These are phyloP conservation scores for Pleurostoma richardsiae DNA, from an alignment of 2,329 filamentous ascomycete genomes.

Conservation along the genomic window DNA sequence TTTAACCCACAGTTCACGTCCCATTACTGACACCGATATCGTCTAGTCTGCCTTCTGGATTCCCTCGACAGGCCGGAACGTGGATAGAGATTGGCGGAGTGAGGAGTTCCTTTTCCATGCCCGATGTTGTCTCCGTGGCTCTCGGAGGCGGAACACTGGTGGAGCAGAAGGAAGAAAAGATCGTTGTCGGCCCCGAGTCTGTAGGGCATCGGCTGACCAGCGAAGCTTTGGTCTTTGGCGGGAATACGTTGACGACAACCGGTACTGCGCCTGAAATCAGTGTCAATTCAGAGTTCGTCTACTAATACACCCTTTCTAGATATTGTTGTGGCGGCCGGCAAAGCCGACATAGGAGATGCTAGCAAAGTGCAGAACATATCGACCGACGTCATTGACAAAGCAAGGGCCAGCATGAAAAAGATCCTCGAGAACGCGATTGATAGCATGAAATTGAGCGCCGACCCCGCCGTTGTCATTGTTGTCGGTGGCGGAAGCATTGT, in stretches of 20 bases:
- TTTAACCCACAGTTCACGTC: not conserved
- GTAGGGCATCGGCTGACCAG: slow-evolving; percentile 41
- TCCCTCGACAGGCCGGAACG: slow-evolving; percentile 57
- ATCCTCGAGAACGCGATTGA: slow-evolving; percentile 54
- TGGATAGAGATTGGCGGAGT: slow-evolving; percentile 60
- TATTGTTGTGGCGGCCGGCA: slow-evolving; percentile 29
- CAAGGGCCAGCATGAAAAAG: slow-evolving; percentile 33
- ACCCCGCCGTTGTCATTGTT: slow-evolving; percentile 52
- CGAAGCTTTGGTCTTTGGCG: slow-evolving; percentile 42
- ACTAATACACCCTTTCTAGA: slow-evolving; percentile 35
- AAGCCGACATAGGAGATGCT: slow-evolving; percentile 25
- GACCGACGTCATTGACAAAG: slow-evolving; percentile 26
- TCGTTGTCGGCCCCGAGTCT: slow-evolving; percentile 43
- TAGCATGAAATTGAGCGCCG: slow-evolving; percentile 57
- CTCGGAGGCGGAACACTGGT: slow-evolving; percentile 43
- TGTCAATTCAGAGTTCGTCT: slow-evolving; percentile 31
- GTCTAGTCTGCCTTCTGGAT: slow-evolving; percentile 36
- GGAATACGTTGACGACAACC: slow-evolving; percentile 51
- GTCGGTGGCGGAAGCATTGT: slow-evolving; percentile 61
- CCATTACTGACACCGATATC: not conserved
- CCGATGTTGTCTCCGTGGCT: slow-evolving; percentile 55
- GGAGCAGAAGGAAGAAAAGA: slow-evolving; percentile 15
- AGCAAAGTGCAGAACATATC: slow-evolving; percentile 11
- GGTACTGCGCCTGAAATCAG: slow-evolving; percentile 41
- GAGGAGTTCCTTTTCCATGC: slow-evolving; percentile 54